phyloP scores from a whole-genome alignment of 2,329 filamentous ascomycete genomes.

The Aspergillus fumigatiaffinis region DNA sequence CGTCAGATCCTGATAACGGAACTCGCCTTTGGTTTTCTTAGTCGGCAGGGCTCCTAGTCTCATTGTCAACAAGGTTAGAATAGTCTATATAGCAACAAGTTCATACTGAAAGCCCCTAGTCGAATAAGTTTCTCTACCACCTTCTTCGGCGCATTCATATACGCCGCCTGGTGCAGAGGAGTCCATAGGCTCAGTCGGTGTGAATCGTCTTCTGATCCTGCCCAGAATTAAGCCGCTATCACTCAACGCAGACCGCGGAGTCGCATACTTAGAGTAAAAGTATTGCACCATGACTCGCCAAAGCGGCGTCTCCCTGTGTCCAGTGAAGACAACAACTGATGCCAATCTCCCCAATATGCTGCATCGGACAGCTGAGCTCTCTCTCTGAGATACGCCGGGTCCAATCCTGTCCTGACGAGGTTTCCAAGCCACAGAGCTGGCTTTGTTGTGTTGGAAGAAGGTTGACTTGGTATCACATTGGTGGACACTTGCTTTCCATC shows the following conservation, averaged over 20 bases:
- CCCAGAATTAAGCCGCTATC: not conserved
- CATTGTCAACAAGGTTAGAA: not conserved
- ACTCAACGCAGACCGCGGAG: not conserved
- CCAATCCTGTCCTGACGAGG: not conserved
- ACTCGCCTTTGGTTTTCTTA: not conserved
- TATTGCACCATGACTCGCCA: not conserved
- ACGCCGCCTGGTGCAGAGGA: conserved; percentile 2
- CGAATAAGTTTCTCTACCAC: not conserved
- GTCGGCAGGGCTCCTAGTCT: not conserved
- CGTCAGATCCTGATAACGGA: not conserved
- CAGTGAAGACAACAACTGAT: not conserved
- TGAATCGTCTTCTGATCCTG: not conserved
- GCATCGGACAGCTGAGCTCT: not conserved
- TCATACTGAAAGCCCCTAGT: not conserved
- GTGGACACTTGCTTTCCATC: not conserved
- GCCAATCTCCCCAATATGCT: not conserved
- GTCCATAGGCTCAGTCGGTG: not conserved
- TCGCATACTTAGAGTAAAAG: not conserved
- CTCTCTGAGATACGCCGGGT: not conserved
- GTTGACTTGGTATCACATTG: not conserved
- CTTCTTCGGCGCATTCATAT: conserved; percentile 1
- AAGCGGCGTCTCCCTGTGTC: not conserved
- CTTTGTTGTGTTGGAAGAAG: not conserved
- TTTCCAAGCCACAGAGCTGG: not conserved
- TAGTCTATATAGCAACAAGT: not conserved